Base-by-base conservation (phyloP, 345 rosid species). In the Hypericum androsaemum region DNA sequence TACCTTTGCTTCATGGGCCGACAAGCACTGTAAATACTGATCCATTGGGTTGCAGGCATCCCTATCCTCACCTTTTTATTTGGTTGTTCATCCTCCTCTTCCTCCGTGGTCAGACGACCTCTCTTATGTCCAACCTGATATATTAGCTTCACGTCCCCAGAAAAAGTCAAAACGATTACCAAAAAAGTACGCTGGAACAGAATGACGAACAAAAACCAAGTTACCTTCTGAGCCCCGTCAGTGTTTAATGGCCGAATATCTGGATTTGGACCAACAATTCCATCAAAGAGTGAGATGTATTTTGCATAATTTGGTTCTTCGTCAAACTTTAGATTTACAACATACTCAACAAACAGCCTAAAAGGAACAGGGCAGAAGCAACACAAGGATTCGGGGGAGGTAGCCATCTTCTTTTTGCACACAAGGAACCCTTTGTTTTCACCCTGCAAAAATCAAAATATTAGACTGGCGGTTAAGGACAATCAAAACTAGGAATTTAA, bases 31-130 rank as follows among this genome's bases (percentile, higher is more conserved):
- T 90, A 90, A 41, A 88, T 73, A 65, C 96, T 90, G 62, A 90
- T 90, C 98, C 98, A 90, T 64, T 90, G 98, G 35, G 86, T 83
- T 64, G 95, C 89, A 50, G 98, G 98, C 98, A 88, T 87, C 56
- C 98, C 98, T 86, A 90, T 77, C 41, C 98, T 79, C 54, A 90
- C 72, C 74, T 87, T 90, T 60, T 84, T 84, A 81, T 90, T 90
- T 51, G 95, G 84, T 54, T 87, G 98, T 61, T 88, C 95, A 64
- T 87, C 92, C 15, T 80, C 96, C 59, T 90, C 98, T 42, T 81
- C 95, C 53, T 81, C 98, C 72, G 82, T 81, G 38, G 81, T 84
- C 65, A 82, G 53, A 38, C 98, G 70, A 35, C 98, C 96, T 57
- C 98, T 82, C 85, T 90, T 90, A 56, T 84, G 95, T 41, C 98